A percentile compares a stretch with the other conserved stretches of the same genome.
Conservation (phyloP, 2,329 filamentous ascomycete species). For the Pseudohalonectria lignicola region DNA sequence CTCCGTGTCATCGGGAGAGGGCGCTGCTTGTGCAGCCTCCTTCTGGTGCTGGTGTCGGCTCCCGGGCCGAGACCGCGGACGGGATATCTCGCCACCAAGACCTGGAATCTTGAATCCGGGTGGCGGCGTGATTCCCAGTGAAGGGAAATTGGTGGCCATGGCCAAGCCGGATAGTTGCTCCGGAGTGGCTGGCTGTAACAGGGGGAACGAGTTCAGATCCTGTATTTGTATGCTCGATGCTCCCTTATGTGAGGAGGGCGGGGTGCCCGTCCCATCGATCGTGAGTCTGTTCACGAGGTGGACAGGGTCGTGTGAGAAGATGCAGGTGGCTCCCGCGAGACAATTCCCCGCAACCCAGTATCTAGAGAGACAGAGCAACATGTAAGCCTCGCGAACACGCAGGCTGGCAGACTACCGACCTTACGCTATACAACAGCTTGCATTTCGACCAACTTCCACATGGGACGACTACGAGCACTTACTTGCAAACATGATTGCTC, state of each 20-base stretch:
- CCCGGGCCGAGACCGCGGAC: constrained; percentile 69
- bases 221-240: constrained; percentile 66
- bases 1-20: constrained; percentile 84
- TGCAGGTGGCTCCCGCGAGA: constrained; percentile 83
- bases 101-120: constrained; percentile 58
- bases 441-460: too few species aligned
- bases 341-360: constrained; percentile 97
- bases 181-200: constrained; percentile 49
- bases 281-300: constrained; percentile 73
- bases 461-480: constrained; percentile 41
- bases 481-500: constrained; percentile 97
- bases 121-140: constrained; percentile 50
- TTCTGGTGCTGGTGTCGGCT: constrained; percentile 64
- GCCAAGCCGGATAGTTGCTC: constrained; percentile 47
- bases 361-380: constrained; percentile 31
- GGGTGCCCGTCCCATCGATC: constrained; percentile 57
- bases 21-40: constrained; percentile 54
- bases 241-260: constrained; percentile 49
- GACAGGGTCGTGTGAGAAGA: constrained; percentile 93
- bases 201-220: constrained; percentile 77
- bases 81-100: constrained; percentile 47
- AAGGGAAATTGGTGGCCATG: constrained; percentile 38
- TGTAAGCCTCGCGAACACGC: too few species aligned
- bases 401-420: too few species aligned
- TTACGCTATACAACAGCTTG: too few species aligned